phyloP scores from a whole-genome alignment of 2,329 filamentous ascomycete species.

The Colletotrichum abscissum region DNA sequence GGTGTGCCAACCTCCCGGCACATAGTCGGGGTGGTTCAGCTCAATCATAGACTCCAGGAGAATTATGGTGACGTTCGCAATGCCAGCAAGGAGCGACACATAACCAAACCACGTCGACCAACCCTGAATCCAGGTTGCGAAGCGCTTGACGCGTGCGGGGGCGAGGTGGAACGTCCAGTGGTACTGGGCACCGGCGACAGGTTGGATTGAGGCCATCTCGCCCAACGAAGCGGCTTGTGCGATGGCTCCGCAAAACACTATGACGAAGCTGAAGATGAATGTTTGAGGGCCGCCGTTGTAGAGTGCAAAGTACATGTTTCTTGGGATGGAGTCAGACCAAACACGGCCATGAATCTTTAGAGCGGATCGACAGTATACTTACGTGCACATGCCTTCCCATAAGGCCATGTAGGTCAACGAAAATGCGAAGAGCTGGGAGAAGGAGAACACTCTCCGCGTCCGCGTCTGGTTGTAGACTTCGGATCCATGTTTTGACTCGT shows the following conservation, averaged over 20 bases:
- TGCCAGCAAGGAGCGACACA: background rate
- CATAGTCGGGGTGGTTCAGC: background rate
- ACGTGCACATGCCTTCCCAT: conserved; percentile 22
- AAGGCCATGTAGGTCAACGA: conserved; percentile 16
- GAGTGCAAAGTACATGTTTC: conserved; percentile 22
- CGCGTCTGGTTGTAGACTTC: conserved; percentile 15
- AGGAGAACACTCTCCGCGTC: conserved; percentile 8
- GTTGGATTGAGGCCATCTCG: conserved; percentile 15
- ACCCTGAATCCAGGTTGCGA: conserved; percentile 10
- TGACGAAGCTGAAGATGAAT: conserved; percentile 18
- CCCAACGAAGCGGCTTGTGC: conserved; percentile 14
- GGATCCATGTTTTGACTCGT: conserved; percentile 11
- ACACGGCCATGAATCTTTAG: no score
- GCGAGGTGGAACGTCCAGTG: conserved; percentile 18
- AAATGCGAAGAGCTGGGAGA: conserved; percentile 16
- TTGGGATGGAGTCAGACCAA: background rate
- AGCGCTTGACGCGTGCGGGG: background rate
- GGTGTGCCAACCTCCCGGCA: conserved; percentile 8
- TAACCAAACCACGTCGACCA: conserved; percentile 21
- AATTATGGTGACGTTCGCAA: background rate
- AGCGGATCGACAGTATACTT: background rate
- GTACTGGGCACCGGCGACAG: conserved; percentile 10
- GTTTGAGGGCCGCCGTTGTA: conserved; percentile 15
- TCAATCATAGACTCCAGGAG: conserved; percentile 16
- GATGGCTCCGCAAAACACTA: conserved; percentile 11